Conservation (phyloP, 1,284 basidiomycete genomes). For the Austropuccinia psidii region DNA sequence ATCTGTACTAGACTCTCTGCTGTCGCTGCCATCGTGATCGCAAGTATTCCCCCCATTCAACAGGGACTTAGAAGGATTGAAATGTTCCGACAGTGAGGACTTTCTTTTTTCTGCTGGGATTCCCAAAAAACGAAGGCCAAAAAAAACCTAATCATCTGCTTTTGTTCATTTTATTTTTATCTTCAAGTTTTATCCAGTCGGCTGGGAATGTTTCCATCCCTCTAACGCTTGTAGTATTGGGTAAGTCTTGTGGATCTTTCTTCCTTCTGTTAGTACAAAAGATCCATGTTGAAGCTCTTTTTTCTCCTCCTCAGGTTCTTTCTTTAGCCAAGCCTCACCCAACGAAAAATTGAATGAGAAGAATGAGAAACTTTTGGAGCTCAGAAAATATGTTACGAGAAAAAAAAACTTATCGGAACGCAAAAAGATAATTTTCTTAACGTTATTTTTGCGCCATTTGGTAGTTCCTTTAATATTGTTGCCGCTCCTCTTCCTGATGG, state of each 20-base stretch:
- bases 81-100: constrained; percentile 46
- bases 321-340: not conserved
- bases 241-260: constrained; percentile 37
- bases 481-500: not conserved
- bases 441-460: constrained; percentile 33
- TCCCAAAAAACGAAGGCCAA: not conserved
- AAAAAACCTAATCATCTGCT: not conserved
- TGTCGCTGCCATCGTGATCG: constrained; percentile 48
- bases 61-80: constrained; percentile 44
- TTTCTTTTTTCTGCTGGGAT: not conserved
- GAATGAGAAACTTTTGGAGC: not conserved
- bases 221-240: constrained; percentile 50
- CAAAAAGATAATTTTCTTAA: constrained; percentile 8
- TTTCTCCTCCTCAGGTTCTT: constrained; percentile 20
- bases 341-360: not conserved
- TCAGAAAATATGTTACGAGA: constrained; percentile 37
- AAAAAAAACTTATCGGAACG: constrained; percentile 35
- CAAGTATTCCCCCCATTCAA: constrained; percentile 49
- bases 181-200: constrained; percentile 47
- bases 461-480: constrained; percentile 13
- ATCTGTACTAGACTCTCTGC: constrained; percentile 49
- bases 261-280: constrained; percentile 41
- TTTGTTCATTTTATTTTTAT: not conserved
- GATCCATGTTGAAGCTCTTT: not conserved
- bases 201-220: constrained; percentile 50